These are phyloP conservation scores for Saccharomyces hybrid DNA, from an alignment of 1,139 yeast species.

Conservation along the genomic window DNA sequence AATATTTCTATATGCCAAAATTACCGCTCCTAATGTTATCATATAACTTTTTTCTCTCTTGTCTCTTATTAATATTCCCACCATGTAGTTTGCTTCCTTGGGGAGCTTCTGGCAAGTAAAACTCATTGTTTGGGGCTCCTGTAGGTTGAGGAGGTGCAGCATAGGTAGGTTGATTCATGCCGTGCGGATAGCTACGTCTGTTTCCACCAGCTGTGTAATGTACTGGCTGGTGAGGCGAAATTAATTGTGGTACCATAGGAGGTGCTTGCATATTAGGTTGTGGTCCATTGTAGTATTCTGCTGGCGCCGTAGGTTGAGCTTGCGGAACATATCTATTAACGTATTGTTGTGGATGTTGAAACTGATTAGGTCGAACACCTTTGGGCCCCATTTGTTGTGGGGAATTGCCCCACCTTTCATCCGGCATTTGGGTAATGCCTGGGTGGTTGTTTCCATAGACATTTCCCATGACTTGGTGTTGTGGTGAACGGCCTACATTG, in stretches of 20 bases:
- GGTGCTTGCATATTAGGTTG: not conserved
- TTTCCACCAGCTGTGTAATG: not conserved
- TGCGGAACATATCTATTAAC: not conserved
- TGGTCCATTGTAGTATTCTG: not conserved
- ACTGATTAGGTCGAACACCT: not conserved
- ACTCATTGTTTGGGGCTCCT: not conserved
- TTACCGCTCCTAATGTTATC: constrained; percentile 30
- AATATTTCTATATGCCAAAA: constrained; percentile 25
- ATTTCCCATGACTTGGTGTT: not conserved
- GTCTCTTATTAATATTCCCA: constrained; percentile 20
- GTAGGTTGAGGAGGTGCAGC: not conserved
- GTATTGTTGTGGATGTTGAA: not conserved
- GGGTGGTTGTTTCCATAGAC: not conserved
- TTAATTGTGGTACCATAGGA: not conserved
- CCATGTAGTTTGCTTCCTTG: constrained; percentile 25
- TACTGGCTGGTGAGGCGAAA: not conserved
- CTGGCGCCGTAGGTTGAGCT: not conserved
- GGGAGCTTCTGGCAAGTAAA: constrained; percentile 1
- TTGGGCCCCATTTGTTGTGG: not conserved
- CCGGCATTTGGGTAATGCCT: not conserved
- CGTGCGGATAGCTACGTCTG: not conserved
- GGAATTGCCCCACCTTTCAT: not conserved
- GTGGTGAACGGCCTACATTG: not conserved
- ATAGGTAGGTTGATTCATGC: not conserved
- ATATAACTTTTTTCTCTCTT: constrained; percentile 28